Percentiles rank a stretch among this genome's conserved stretches.
These are phyloP conservation scores for Podospora anserina DNA, from an alignment of 495 filamentous ascomycete species.

Conservation along the genomic window DNA sequence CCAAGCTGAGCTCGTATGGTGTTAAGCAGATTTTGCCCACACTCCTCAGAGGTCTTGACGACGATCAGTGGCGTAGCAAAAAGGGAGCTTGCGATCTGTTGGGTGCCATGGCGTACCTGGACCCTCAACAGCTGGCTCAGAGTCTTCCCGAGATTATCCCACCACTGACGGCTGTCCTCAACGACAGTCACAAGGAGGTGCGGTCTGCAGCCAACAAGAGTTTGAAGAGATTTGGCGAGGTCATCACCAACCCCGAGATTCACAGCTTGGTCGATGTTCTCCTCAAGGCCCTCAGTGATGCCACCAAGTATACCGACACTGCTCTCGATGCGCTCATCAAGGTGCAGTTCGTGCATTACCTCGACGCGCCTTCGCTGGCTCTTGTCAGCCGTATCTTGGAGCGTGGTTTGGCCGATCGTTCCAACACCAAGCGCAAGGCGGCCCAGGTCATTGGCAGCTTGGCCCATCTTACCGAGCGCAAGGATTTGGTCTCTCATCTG, in stretches of 20 bases:
- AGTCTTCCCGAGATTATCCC: conserved; percentile 96
- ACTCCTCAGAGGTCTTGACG: conserved; percentile 87
- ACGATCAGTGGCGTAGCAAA: conserved; percentile 95
- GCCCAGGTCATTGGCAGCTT: conserved; percentile 96
- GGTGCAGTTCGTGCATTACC: conserved; percentile 90
- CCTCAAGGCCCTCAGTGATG: conserved; percentile 93
- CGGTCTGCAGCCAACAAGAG: conserved; percentile 86
- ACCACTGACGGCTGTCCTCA: conserved; percentile 85
- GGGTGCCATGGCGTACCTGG: conserved; percentile 96
- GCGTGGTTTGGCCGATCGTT: conserved; percentile 84
- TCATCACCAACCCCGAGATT: conserved; percentile 96
- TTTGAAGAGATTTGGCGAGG: conserved; percentile 94
- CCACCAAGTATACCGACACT: conserved; percentile 95
- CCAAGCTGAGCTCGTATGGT: conserved; percentile 88
- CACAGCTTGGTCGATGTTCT: conserved; percentile 85
- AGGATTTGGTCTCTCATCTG: conserved; percentile 86
- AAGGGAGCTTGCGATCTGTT: conserved; percentile 95
- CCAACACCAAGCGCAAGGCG: conserved; percentile 90
- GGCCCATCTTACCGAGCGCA: conserved; percentile 93
- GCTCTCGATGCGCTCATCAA: conserved; percentile 93
- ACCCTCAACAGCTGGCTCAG: conserved; percentile 86
- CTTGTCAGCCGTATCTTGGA: conserved; percentile 93
- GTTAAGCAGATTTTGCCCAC: conserved; percentile 92
- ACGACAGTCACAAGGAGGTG: conserved; percentile 97
- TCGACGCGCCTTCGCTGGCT: conserved; percentile 92